Conservation (phyloP, 1,284 basidiomycete genomes). For the Austroboletus novae-zelandiae region DNA sequence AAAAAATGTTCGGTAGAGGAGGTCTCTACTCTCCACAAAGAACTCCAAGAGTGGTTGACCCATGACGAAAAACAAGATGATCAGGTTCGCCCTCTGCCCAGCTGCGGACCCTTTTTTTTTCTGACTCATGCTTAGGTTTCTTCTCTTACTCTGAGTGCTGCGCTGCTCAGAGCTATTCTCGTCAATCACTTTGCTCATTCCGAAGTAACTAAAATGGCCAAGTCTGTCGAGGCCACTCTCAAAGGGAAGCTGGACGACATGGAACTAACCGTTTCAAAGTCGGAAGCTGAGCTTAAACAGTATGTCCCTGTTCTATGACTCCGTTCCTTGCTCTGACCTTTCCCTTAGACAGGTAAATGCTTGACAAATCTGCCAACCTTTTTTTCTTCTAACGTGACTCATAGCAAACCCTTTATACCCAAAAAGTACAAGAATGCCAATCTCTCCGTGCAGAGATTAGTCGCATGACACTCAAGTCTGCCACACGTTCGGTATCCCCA, state of each 20-base stretch:
- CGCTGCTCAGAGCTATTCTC: constrained; percentile 73
- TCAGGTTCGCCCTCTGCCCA: constrained; percentile 48
- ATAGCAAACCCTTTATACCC: constrained; percentile 58
- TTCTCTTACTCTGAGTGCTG: constrained; percentile 63
- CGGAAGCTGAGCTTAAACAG: constrained; percentile 70
- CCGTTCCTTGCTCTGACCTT: constrained; percentile 20
- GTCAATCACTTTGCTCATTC: constrained; percentile 76
- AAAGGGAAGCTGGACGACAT: constrained; percentile 63
- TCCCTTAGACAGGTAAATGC: constrained; percentile 31
- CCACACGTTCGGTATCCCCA: constrained; percentile 35
- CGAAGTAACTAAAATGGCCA: constrained; percentile 65
- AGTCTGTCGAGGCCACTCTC: constrained; percentile 55
- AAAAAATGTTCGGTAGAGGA: constrained; percentile 84
- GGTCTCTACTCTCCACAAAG: constrained; percentile 67
- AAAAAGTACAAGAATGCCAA: constrained; percentile 69
- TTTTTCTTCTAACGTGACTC: constrained; percentile 13
- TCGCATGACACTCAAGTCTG: constrained; percentile 45
- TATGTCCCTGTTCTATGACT: constrained; percentile 38
- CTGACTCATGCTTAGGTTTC: constrained; percentile 42
- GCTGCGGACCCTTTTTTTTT: constrained; percentile 26
- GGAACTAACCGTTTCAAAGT: constrained; percentile 52
- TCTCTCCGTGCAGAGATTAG: constrained; percentile 62
- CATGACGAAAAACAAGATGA: constrained; percentile 54
- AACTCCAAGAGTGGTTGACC: constrained; percentile 69
- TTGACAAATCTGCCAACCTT: background rate